A percentile compares a stretch with the other conserved stretches of the same genome.
Evolutionary conservation across 148 eudicot species (phyloP).

Genomic region (Spergularia bocconei): DNA sequence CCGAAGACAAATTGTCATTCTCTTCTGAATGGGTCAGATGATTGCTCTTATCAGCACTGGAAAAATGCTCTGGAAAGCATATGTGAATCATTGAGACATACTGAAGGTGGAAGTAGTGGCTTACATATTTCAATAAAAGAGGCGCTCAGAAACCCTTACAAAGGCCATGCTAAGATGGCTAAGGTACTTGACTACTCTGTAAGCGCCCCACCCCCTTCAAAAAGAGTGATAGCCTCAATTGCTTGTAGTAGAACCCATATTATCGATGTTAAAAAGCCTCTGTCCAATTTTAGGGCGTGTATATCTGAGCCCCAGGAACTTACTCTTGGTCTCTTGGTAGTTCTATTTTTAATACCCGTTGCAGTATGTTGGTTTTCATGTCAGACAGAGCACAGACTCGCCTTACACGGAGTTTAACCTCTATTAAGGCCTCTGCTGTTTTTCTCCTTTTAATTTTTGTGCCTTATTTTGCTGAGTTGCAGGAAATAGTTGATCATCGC

Average conservation of each 20-base stretch:
- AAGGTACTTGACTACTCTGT: constrained; percentile 32
- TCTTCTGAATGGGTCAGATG: constrained; percentile 40
- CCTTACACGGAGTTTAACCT: neutral
- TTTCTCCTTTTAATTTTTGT: neutral
- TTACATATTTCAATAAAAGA: constrained; percentile 37
- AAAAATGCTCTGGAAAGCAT: constrained; percentile 47
- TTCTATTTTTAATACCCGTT: neutral
- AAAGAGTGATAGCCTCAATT: no score
- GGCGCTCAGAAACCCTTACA: constrained; percentile 33
- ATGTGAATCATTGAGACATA: constrained; percentile 39
- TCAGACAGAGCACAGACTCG: neutral
- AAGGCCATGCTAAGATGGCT: constrained; percentile 22
- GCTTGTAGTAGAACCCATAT: no score
- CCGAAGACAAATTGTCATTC: constrained; percentile 35
- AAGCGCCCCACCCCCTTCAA: neutral
- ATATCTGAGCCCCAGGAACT: neutral
- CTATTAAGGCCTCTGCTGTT: neutral
- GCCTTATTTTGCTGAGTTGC: constrained; percentile 11
- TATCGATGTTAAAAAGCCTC: no score
- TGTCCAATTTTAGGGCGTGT: neutral
- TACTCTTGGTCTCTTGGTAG: neutral
- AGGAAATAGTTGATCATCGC: constrained; percentile 38
- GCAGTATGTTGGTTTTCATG: neutral
- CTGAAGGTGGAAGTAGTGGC: constrained; percentile 48
- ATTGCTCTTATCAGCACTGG: constrained; percentile 42